Evolutionary conservation across 345 rosid genomes (phyloP).

Genomic region (Cardamine occulta): DNA sequence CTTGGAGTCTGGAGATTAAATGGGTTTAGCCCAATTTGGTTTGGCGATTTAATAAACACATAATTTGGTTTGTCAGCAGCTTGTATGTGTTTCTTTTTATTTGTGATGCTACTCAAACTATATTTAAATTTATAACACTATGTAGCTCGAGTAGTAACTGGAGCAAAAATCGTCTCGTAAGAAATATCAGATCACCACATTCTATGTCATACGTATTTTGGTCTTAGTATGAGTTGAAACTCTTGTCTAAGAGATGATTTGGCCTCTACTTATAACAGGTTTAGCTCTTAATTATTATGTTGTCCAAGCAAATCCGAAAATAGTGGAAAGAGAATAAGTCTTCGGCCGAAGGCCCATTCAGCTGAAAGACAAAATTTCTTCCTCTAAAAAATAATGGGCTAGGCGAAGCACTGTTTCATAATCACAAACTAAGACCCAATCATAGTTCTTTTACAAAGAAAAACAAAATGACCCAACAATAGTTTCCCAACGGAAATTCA

Average conservation of each 20-base stretch:
- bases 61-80: too few relatives aligned
- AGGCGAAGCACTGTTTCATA: background rate
- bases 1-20: background rate
- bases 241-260: background rate
- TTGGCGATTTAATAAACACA: background rate
- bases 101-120: background rate
- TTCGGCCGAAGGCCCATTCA: constrained; percentile 1
- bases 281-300: background rate
- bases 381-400: background rate
- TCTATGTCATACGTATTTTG: background rate
- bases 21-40: background rate
- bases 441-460: background rate
- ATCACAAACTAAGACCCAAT: background rate
- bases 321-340: background rate
- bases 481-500: too few relatives aligned
- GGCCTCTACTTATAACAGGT: background rate
- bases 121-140: too few relatives aligned
- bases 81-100: background rate
- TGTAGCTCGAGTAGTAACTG: background rate
- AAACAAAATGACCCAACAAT: background rate
- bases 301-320: background rate
- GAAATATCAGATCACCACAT: background rate
- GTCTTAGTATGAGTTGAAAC: background rate
- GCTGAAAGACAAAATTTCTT: background rate
- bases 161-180: background rate